Base-by-base conservation (phyloP, 2,329 filamentous ascomycete genomes). In the Colletotrichum eremochloae region DNA sequence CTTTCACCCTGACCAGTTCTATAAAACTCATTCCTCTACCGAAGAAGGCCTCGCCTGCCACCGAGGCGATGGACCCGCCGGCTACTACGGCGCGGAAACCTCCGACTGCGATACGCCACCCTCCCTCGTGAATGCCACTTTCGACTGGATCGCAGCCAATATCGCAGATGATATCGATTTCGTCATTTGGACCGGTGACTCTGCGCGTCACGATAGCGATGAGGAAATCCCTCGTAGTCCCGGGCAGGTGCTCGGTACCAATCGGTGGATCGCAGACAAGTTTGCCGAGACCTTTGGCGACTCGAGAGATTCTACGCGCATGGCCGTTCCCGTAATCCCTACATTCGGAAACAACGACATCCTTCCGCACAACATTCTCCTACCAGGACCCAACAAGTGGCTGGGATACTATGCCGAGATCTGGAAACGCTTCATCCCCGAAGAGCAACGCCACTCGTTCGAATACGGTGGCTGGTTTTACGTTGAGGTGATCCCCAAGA, bases 261-360 rank as follows among this genome's bases (percentile, higher is more conserved):
- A 99, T 80, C 85, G 89, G 75, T 86, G 90, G 75, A 86, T 98
- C 74, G 92, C 95, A 61, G 83, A 91, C 76, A 94, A 94, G 80
- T 94, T 98, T 81, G 83, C 88, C 58, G 89, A 95, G 29, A 86
- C 93, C 12, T 97, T 98, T 48, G 85, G 88, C 53, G 84, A 89
- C 75, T 79, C 85, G 71, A 80, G 85, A 65, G 79, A 84, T 73
- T 86, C 85, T n/a, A 85, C 89, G 66, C 89, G 90, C 69, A 88
- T 95, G 71, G 82, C 87, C 15, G 88, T 98, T 5, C 96, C 96
- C 5, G 90, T 98, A 40, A 87, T 99, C 29, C 95, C 96, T 0
- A 98, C 92, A 0, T 92, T 98, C 76, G 96, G 96, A 73, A 99
- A 99, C 84, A 99, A 99, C 82, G 96, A 99, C 79, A 95, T 99